phyloP scores from a whole-genome alignment of 75 land plant species.

The Picea glauca region DNA sequence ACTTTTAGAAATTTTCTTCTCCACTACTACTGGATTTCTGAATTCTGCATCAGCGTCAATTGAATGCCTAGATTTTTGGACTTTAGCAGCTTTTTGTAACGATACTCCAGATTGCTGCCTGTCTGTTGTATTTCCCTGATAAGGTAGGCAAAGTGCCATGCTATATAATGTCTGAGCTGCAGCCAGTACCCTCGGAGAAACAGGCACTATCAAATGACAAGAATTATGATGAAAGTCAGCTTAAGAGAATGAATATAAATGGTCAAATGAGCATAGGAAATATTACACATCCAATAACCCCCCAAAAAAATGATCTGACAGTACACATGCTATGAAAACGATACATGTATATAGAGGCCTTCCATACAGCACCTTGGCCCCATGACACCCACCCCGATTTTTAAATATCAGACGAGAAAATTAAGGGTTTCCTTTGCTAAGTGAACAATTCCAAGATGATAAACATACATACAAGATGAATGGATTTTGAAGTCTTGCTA shows the following conservation, averaged over 20 bases:
- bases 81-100: background rate
- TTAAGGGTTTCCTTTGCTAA: background rate
- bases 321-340: background rate
- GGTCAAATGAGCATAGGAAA: background rate
- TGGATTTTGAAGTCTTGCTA: background rate
- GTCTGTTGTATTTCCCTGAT: background rate
- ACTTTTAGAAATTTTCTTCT: background rate
- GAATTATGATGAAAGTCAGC: background rate
- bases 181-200: slow-evolving; percentile 4
- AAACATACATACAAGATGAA: background rate
- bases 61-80: background rate
- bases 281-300: background rate
- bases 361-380: background rate
- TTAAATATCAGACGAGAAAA: background rate
- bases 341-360: background rate
- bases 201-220: background rate
- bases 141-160: background rate
- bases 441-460: background rate
- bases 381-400: background rate
- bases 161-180: background rate
- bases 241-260: background rate
- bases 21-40: background rate
- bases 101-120: background rate
- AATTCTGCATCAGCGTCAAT: background rate
- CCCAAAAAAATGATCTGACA: background rate